These are phyloP conservation scores for Thinopyrum obtusiflorum DNA, from an alignment of 202 grass and related monocot species.

Conservation along the genomic window DNA sequence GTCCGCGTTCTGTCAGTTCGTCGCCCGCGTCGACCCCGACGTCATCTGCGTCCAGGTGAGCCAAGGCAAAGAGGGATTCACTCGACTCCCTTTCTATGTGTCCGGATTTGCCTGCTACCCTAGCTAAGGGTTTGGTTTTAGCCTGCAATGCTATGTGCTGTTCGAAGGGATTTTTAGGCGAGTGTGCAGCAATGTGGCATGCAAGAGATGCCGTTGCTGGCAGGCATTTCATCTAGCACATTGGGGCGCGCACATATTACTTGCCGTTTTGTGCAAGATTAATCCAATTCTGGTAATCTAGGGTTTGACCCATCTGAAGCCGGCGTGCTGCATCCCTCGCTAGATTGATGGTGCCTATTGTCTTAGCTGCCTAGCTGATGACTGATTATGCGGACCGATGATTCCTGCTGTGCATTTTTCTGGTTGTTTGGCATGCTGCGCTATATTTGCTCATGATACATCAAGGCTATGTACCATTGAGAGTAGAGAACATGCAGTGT, in stretches of 20 bases:
- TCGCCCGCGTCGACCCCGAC: conserved; percentile 67
- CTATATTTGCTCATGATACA: not conserved
- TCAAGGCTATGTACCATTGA: not conserved
- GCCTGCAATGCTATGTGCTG: not conserved
- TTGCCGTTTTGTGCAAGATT: not conserved
- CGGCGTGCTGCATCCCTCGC: not conserved
- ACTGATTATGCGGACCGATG: not conserved
- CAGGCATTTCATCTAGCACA: conserved; percentile 24
- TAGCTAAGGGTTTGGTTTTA: not conserved
- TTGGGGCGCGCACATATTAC: not conserved
- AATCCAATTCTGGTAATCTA: not conserved
- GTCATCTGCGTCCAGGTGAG: conserved; percentile 85
- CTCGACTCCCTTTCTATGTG: not conserved
- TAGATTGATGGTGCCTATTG: not conserved
- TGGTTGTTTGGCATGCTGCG: not conserved
- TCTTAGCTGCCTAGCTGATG: not conserved
- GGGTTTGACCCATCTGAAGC: conserved; percentile 5
- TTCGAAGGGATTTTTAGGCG: not conserved
- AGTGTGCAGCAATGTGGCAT: conserved; percentile 21
- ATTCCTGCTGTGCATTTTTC: not conserved
- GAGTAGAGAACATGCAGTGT: not conserved
- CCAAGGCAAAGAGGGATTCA: not conserved
- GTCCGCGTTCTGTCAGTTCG: conserved; percentile 67
- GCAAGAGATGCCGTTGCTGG: not conserved
- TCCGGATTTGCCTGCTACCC: not conserved